Evolutionary conservation across 192 early-diverging fungal genomes (phyloP).

Genomic region (Dissophora globulifera): DNA sequence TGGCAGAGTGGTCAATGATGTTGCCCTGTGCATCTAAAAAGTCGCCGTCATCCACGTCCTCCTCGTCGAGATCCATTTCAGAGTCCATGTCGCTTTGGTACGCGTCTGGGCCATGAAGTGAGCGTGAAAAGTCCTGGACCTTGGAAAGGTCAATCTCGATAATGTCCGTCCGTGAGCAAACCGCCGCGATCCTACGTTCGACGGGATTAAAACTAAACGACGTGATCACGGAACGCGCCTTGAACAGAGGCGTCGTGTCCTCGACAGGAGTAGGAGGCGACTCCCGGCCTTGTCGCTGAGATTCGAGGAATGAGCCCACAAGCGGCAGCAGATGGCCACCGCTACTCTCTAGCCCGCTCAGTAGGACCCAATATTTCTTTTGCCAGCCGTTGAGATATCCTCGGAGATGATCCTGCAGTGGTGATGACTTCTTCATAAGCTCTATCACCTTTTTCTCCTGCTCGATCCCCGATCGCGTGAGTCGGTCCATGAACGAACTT

Average conservation of each 20-base stretch:
- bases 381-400: slow-evolving; percentile 48
- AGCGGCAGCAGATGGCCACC: slow-evolving; percentile 45
- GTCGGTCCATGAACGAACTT: slow-evolving; percentile 45
- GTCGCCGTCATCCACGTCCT: slow-evolving; percentile 26
- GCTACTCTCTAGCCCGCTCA: slow-evolving; percentile 47
- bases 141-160: slow-evolving; percentile 75
- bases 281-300: slow-evolving; percentile 22
- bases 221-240: slow-evolving; percentile 56
- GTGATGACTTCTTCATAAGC: slow-evolving; percentile 28
- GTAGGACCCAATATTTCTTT: slow-evolving; percentile 50
- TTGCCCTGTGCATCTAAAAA: slow-evolving; percentile 49
- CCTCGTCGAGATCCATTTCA: slow-evolving; percentile 44
- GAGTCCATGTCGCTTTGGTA: slow-evolving; percentile 50
- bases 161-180: slow-evolving; percentile 72
- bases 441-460: slow-evolving; percentile 31
- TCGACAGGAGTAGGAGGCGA: slow-evolving; percentile 37
- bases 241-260: slow-evolving; percentile 51
- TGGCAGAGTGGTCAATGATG: slow-evolving; percentile 30
- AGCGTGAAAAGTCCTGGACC: slow-evolving; percentile 47
- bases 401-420: slow-evolving; percentile 41
- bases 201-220: slow-evolving; percentile 66
- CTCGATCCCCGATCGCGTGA: slow-evolving; percentile 38
- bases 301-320: slow-evolving; percentile 31
- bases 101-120: slow-evolving; percentile 13
- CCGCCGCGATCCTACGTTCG: slow-evolving; percentile 68